Evolutionary conservation across 768 basidiomycete species (phyloP).

Genomic region (Lyophyllum shimeji): DNA sequence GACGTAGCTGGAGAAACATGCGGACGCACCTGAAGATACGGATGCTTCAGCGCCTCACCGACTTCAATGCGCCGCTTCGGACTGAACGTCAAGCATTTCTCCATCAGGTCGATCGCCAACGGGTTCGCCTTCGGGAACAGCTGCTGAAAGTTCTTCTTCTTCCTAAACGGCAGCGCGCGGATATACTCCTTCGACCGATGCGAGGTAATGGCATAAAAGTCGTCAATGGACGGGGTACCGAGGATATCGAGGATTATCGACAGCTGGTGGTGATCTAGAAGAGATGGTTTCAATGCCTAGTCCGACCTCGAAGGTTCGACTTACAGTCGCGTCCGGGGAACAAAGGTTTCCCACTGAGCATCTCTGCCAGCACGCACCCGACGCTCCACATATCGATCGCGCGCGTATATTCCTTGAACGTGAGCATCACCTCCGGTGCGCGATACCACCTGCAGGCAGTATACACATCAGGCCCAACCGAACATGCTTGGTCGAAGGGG

Average conservation of each 20-base stretch:
- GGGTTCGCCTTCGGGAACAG: conserved; percentile 79
- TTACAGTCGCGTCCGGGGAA: conserved; percentile 95
- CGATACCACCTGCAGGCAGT: conserved; percentile 77
- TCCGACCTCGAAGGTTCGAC: conserved; percentile 22
- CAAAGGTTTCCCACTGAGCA: conserved; percentile 87
- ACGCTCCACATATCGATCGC: conserved; percentile 89
- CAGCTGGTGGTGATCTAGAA: conserved; percentile 86
- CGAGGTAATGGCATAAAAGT: conserved; percentile 91
- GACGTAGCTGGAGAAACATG: not conserved
- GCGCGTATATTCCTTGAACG: conserved; percentile 92
- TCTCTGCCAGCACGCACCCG: conserved; percentile 86
- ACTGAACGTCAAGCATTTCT: conserved; percentile 79
- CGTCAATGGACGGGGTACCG: conserved; percentile 87
- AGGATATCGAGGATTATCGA: conserved; percentile 93
- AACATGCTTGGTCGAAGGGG: not conserved
- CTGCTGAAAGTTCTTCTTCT: conserved; percentile 65
- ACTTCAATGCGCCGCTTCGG: conserved; percentile 89
- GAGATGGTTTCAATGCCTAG: not conserved
- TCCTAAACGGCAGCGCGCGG: conserved; percentile 84
- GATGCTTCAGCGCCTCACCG: conserved; percentile 84
- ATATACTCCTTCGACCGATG: conserved; percentile 81
- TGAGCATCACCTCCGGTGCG: conserved; percentile 97
- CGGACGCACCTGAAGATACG: conserved; percentile 72
- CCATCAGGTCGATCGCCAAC: conserved; percentile 74
- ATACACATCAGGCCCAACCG: not conserved